These are phyloP conservation scores for Aphanomyces invadans DNA, from an alignment of 352 stramenopile species.

Conservation along the genomic window DNA sequence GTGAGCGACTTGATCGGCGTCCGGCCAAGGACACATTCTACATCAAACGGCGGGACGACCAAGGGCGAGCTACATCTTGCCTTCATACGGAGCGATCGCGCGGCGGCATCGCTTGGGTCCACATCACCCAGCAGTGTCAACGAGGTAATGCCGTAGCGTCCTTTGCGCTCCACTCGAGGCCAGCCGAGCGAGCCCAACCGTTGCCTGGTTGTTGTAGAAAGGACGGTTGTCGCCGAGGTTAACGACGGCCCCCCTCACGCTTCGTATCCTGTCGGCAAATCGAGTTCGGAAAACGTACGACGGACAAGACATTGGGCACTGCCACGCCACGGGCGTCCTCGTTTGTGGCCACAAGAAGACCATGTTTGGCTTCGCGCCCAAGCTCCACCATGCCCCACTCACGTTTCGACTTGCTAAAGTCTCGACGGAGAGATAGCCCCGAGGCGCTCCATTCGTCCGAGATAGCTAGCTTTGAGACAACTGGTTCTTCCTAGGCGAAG, in stretches of 20 bases:
- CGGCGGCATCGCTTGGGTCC: neutral
- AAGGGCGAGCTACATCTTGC: slow-evolving; percentile 3
- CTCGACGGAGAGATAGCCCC: neutral
- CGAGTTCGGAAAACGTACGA: neutral
- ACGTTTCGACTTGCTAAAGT: neutral
- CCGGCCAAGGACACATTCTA: neutral
- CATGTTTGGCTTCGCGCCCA: neutral
- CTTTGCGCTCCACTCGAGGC: neutral
- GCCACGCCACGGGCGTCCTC: neutral
- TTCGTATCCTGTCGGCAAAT: neutral
- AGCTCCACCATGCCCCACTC: neutral
- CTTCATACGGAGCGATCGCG: neutral
- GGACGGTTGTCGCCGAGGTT: no score
- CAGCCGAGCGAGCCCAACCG: neutral
- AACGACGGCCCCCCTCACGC: no score
- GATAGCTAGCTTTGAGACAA: no score
- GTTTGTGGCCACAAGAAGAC: slow-evolving; percentile 1
- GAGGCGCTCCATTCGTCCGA: neutral
- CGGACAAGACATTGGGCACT: neutral
- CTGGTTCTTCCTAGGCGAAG: no score
- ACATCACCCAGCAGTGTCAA: neutral
- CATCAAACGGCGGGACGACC: neutral
- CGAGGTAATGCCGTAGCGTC: neutral
- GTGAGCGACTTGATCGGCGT: neutral
- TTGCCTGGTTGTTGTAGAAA: no score